phyloP scores from a whole-genome alignment of 163 green algal species.

The Chlorella variabilis region DNA sequence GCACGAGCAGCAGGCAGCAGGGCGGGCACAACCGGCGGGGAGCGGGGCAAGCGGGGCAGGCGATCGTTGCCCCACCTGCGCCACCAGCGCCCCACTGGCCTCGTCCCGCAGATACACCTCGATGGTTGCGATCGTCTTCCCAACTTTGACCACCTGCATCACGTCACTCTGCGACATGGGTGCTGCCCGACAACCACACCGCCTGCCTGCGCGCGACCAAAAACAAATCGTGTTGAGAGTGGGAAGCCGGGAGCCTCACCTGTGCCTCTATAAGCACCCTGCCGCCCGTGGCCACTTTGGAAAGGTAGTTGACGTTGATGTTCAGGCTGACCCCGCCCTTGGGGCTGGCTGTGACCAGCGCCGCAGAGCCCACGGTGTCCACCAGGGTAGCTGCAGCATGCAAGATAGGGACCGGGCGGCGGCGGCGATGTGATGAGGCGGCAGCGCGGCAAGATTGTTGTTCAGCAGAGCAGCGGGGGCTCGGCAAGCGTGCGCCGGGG shows the following conservation, averaged over 20 bases:
- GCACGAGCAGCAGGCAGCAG: no score
- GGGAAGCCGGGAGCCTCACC: slow-evolving; percentile 17
- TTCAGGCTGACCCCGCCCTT: slow-evolving; percentile 61
- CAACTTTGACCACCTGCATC: slow-evolving; percentile 54
- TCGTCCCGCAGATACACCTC: slow-evolving; percentile 49
- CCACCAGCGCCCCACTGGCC: slow-evolving; percentile 40
- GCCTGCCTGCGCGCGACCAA: no score
- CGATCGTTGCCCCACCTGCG: slow-evolving; percentile 2
- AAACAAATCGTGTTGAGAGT: no score
- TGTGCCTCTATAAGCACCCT: slow-evolving; percentile 49
- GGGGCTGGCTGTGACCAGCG: slow-evolving; percentile 57
- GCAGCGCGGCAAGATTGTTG: background rate
- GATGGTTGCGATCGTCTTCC: slow-evolving; percentile 53
- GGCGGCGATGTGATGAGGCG: background rate
- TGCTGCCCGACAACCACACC: no score
- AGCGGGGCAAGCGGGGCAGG: no score
- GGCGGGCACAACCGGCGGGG: no score
- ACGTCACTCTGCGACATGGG: no score
- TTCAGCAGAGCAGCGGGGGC: no score
- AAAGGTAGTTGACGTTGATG: slow-evolving; percentile 65
- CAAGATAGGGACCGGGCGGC: background rate
- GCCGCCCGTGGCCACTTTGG: slow-evolving; percentile 44
- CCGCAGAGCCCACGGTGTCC: slow-evolving; percentile 67
- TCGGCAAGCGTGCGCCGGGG: no score
- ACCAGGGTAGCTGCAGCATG: slow-evolving; percentile 64